Evolutionary conservation across 306 rosid genomes (phyloP), one percentile per base, ranked within the genome.

Genomic region (Myrica gale): DNA sequence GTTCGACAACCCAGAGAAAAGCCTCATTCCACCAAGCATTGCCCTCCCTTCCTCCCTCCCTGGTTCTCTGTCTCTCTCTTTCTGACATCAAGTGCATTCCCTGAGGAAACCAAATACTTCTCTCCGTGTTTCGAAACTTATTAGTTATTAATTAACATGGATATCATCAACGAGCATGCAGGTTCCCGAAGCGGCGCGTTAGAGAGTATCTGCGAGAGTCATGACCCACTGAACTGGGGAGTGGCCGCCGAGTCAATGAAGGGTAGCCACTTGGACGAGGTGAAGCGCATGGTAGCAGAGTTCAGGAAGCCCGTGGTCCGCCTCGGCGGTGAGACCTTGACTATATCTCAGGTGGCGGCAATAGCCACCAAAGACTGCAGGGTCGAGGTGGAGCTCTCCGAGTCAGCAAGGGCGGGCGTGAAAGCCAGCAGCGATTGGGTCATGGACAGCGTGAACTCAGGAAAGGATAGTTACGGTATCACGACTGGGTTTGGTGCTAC

Each of bases 401-500:
- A 86, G 86, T 84, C 80, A 17, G 78, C 86, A 1, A 73, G 91
- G 4, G 83, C 82, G 5, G 86, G 80, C 45, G 98, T 94, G 3
- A 85, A 87, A 72, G 97, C 97, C 0, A 90, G 97, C 83, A 94
- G 97, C 39, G 91, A 91, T 1, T 94, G 98, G 98, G 96, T 94
- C 0, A 68, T 85, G 82, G 90, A 90, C 1, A 86, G 97, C 73
- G 80, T 90, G 94, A 62, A 73, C 26, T 83, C 82, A 4, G 98
- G 98, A 0, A 90, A 90, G 0, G 97, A 92, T 60, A 90, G 93
- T 48, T 91, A 92, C 21, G 98, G 97, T 0, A 90, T 94, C 68
- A 95, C 98, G 79, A 95, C 98, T 46, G 98, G 98, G 0, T 92
- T 95, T 71, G 98, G 98, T 52, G 95, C 98, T 0, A 95, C 97